Percentiles rank a stretch among this genome's conserved stretches.
Conservation (phyloP, 78 protist species). For the Guillardia theta region DNA sequence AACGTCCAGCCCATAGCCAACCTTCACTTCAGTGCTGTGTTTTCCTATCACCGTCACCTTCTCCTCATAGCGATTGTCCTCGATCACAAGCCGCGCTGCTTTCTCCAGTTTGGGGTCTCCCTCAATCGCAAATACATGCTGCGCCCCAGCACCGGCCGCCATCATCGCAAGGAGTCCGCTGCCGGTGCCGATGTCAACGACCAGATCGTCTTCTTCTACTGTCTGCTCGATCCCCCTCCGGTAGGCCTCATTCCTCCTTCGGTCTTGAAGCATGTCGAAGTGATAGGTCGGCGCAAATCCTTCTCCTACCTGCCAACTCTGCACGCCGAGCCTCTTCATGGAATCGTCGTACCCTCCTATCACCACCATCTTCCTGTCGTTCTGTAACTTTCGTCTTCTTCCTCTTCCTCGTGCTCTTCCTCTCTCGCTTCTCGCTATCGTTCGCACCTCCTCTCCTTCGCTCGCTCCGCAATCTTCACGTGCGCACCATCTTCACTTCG, state of each 20-base stretch:
- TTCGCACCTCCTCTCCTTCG: too few species aligned
- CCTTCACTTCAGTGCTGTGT: background rate
- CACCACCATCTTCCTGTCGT: too few species aligned
- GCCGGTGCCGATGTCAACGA: slow-evolving; percentile 57
- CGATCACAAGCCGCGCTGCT: background rate
- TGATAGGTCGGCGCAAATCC: background rate
- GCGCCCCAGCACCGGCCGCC: slow-evolving; percentile 53
- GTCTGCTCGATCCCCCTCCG: background rate
- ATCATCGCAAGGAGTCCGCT: slow-evolving; percentile 48
- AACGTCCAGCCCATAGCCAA: background rate
- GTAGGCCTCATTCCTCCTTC: slow-evolving; percentile 23
- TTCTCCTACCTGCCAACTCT: background rate
- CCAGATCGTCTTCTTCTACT: background rate
- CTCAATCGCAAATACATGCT: slow-evolving; percentile 44
- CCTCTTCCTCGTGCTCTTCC: too few species aligned
- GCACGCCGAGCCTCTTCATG: background rate
- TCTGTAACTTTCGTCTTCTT: too few species aligned
- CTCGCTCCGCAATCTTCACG: too few species aligned
- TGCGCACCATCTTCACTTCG: too few species aligned
- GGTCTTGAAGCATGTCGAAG: slow-evolving; percentile 53
- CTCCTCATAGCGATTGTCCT: background rate
- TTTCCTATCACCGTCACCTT: background rate
- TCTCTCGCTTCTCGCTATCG: too few species aligned
- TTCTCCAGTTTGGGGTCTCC: background rate
- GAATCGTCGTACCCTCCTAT: background rate